Base-by-base conservation (phyloP, 2,329 filamentous ascomycete species). In the Metarhizium rileyi region DNA sequence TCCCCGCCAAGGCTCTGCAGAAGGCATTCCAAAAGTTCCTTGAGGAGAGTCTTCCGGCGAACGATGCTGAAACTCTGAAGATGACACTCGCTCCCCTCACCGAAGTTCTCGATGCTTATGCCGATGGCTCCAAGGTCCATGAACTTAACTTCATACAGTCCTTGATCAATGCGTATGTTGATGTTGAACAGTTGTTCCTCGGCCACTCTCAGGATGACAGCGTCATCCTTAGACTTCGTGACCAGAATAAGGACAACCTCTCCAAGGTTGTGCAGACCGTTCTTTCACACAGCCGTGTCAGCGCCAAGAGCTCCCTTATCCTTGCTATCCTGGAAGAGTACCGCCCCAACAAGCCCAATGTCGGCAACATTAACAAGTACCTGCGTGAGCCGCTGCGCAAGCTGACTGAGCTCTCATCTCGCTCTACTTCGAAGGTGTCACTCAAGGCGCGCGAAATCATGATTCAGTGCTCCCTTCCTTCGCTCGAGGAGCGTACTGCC, bases 381-480 rank as follows among this genome's bases (percentile, higher is more conserved):
- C 84, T 98, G 68, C 86, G 90, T 59, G 80, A 84, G 3, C 78
- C 86, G 18, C 79, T 98, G 25, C 86, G 86, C 64, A 86, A 86
- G 69, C 77, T 98, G 57, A 90, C 93, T 1, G 93, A 98, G 66
- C 81, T 98, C 14, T 90, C 84, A 10, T 71, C 87, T 71, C 71
- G 82, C 74, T 63, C 78, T 46, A 93, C 91, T 10, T 88, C 91
- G 57, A 98, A 97, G 82, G 91, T 98, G 40, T 89, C 91, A 0
- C 79, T 98, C 57, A 98, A 98, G 77, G 91, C 93, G 43, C 87
- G 93, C 64, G 93, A 98, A 73, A 85, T 97, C 47, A 84, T 98
- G 61, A 98, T 98, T 56, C 93, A 97, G 70, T 96, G 90, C 65
- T 90, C 93, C 48, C 80, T 98, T 66, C 93, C 93, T 18, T 98